Conservation (phyloP, 768 basidiomycete genomes). For the Artomyces pyxidatus region DNA sequence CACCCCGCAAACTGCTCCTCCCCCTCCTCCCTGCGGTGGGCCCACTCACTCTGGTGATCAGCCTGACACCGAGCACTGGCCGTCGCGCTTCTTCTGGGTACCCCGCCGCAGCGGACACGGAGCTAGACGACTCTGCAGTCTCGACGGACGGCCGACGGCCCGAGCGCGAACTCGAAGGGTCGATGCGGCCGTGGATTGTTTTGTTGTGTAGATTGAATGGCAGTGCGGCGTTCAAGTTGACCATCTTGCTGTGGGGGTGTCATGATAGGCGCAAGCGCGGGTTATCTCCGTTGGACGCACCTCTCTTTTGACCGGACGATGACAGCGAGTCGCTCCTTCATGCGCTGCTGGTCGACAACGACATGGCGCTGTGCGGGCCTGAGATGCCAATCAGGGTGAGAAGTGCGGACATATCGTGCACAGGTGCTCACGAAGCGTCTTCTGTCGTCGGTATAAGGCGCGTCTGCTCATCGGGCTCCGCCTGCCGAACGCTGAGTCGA, state of each 20-base stretch:
- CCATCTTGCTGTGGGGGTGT: constrained; percentile 48
- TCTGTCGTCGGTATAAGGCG: constrained; percentile 25
- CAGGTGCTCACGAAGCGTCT: constrained; percentile 20
- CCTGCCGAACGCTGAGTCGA: constrained; percentile 7
- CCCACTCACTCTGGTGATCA: constrained; percentile 19
- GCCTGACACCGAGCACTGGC: constrained; percentile 23
- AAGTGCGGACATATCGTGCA: not conserved
- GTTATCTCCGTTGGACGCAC: constrained; percentile 30
- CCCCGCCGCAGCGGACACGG: constrained; percentile 23
- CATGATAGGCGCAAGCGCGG: not conserved
- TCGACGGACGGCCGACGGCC: constrained; percentile 24
- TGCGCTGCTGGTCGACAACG: constrained; percentile 37
- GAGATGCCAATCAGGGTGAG: not conserved
- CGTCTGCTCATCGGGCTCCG: constrained; percentile 24
- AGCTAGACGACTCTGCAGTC: constrained; percentile 23
- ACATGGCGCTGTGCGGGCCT: constrained; percentile 10
- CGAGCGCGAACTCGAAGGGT: constrained; percentile 21
- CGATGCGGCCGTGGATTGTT: constrained; percentile 12
- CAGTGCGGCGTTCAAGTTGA: constrained; percentile 51
- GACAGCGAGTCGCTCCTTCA: constrained; percentile 42
- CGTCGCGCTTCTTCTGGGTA: constrained; percentile 21
- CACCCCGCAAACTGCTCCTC: constrained; percentile 14
- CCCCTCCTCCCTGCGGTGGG: constrained; percentile 14
- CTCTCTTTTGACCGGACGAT: constrained; percentile 58
- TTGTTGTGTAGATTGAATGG: constrained; percentile 55